phyloP scores from a whole-genome alignment of 1,284 basidiomycete species.

The Naganishia albida region DNA sequence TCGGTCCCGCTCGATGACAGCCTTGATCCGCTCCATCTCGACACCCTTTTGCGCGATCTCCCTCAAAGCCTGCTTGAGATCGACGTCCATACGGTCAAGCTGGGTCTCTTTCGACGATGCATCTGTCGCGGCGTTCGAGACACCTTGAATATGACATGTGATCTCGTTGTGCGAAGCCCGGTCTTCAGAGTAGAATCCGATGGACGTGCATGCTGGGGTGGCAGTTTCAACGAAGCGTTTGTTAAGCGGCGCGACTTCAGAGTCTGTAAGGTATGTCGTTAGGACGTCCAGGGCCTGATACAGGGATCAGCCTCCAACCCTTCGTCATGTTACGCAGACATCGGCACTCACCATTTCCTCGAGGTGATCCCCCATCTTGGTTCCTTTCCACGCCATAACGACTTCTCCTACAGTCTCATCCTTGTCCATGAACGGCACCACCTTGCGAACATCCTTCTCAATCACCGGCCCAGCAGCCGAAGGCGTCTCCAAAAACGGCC shows the following conservation, averaged over 20 bases:
- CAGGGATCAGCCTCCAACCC: neutral
- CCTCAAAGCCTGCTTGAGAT: slow-evolving; percentile 69
- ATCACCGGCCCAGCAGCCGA: slow-evolving; percentile 68
- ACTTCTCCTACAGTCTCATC: slow-evolving; percentile 94
- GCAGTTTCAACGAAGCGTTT: slow-evolving; percentile 93
- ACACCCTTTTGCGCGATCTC: slow-evolving; percentile 73
- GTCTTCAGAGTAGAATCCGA: slow-evolving; percentile 78
- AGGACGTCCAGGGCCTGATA: slow-evolving; percentile 78
- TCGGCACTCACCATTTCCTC: slow-evolving; percentile 65
- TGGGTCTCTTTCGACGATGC: slow-evolving; percentile 56
- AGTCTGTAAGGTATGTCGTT: slow-evolving; percentile 84
- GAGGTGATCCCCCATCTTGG: slow-evolving; percentile 70
- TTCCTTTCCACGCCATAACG: slow-evolving; percentile 76
- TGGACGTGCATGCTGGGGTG: slow-evolving; percentile 81
- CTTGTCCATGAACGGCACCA: slow-evolving; percentile 94
- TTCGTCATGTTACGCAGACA: neutral
- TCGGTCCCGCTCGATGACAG: slow-evolving; percentile 84
- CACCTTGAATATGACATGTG: slow-evolving; percentile 76
- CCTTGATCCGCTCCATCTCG: slow-evolving; percentile 88
- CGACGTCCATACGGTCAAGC: slow-evolving; percentile 70
- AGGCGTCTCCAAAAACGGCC: slow-evolving; percentile 88
- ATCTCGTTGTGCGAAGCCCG: slow-evolving; percentile 75
- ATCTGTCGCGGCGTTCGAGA: slow-evolving; percentile 61
- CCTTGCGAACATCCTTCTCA: slow-evolving; percentile 58
- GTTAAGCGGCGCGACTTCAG: slow-evolving; percentile 83